phyloP scores from a whole-genome alignment of 306 rosid species.

The Lupinus albus region DNA sequence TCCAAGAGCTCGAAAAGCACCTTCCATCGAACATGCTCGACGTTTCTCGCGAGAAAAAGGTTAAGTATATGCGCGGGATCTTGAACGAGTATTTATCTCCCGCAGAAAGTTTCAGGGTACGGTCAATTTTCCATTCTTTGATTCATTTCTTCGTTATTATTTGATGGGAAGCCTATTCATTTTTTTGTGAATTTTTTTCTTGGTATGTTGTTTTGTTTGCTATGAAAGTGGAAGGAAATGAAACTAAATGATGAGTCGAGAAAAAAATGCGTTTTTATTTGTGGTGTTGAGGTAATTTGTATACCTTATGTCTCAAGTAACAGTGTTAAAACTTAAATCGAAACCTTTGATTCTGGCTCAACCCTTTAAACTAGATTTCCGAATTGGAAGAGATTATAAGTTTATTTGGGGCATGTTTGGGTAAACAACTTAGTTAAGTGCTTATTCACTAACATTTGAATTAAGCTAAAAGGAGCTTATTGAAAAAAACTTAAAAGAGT shows the following conservation, averaged over 20 bases:
- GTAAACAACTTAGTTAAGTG: too few species aligned
- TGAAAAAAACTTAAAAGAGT: too few species aligned
- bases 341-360: too few species aligned
- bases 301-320: constrained; percentile 8
- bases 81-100: constrained; percentile 36
- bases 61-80: constrained; percentile 44
- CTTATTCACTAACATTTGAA: too few species aligned
- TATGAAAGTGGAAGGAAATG: not conserved
- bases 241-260: too few species aligned
- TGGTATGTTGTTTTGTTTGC: not conserved
- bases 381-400: not conserved
- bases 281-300: not conserved
- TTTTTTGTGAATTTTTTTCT: not conserved
- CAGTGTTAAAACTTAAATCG: not conserved
- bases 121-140: not conserved
- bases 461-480: too few species aligned
- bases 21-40: constrained; percentile 42
- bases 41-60: constrained; percentile 42
- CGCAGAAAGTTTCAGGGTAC: constrained; percentile 37
- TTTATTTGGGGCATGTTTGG: too few species aligned
- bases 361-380: not conserved
- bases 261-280: not conserved
- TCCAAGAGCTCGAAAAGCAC: constrained; percentile 48
- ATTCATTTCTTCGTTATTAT: not conserved
- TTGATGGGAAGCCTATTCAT: not conserved